A percentile compares a stretch with the other conserved stretches of the same genome.
Evolutionary conservation across 2,329 filamentous ascomycete species (phyloP).

Genomic region (Neofusicoccum kwambonambiense): DNA sequence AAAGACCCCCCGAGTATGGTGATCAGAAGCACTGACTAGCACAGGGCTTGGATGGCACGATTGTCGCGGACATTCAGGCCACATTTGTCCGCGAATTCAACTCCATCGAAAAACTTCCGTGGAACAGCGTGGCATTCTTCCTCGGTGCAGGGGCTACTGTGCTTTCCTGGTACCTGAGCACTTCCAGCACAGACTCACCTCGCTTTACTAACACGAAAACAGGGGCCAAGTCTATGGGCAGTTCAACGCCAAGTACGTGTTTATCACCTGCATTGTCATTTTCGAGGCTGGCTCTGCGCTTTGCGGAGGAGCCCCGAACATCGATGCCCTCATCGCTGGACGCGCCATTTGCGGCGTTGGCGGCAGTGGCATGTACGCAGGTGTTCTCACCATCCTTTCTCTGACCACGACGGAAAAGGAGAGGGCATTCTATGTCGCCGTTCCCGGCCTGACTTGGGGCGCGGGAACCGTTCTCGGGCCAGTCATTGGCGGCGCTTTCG

Average conservation of each 20-base stretch:
- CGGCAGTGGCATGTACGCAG: slow-evolving; percentile 35
- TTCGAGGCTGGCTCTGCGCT: slow-evolving; percentile 36
- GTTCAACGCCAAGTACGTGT: slow-evolving; percentile 7
- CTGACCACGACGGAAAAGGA: slow-evolving; percentile 25
- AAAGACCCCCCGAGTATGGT: too few relatives aligned
- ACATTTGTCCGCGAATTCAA: slow-evolving; percentile 6
- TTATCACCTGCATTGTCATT: slow-evolving; percentile 23
- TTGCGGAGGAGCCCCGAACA: slow-evolving; percentile 43
- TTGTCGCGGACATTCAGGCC: slow-evolving; percentile 11
- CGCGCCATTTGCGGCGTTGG: slow-evolving; percentile 37
- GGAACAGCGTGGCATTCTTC: slow-evolving; percentile 11
- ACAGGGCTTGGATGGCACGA: slow-evolving; percentile 9
- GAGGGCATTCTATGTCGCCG: slow-evolving; percentile 32
- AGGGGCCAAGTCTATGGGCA: slow-evolving; percentile 2
- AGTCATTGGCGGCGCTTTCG: slow-evolving; percentile 34
- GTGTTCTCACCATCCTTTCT: slow-evolving; percentile 24
- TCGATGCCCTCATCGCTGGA: slow-evolving; percentile 48
- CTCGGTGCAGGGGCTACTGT: slow-evolving; percentile 12
- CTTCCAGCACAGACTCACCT: neutral
- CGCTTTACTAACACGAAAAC: neutral
- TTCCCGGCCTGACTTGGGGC: slow-evolving; percentile 38
- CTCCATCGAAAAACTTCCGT: slow-evolving; percentile 2
- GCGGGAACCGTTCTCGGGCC: slow-evolving; percentile 39
- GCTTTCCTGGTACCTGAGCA: slow-evolving; percentile 1
- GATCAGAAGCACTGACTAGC: neutral